Percentiles rank a stretch among this genome's conserved stretches.
Evolutionary conservation across 352 stramenopile species (phyloP).

Genomic region (Phytophthora idaei): DNA sequence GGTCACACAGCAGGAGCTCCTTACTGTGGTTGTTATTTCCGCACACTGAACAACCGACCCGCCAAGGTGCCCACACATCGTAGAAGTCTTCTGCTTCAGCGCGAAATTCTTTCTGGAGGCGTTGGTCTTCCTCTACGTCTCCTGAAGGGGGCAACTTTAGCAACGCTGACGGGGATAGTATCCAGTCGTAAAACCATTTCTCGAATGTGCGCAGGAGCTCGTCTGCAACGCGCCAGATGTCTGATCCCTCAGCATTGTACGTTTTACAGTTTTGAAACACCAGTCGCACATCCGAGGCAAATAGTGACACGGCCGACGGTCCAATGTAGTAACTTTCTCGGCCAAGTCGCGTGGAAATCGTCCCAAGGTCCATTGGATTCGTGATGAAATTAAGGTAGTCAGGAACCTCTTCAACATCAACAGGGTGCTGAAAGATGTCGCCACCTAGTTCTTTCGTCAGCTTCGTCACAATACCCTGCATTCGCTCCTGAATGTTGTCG

Average conservation of each 20-base stretch:
- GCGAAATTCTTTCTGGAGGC: conserved; percentile 66
- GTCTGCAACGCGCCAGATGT: conserved; percentile 80
- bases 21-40: conserved; percentile 79
- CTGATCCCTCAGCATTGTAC: conserved; percentile 84
- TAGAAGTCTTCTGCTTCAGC: conserved; percentile 65
- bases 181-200: conserved; percentile 89
- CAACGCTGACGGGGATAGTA: conserved; percentile 80
- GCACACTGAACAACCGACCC: conserved; percentile 80
- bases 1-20: conserved; percentile 81
- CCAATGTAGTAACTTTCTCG: conserved; percentile 87
- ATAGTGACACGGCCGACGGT: conserved; percentile 69
- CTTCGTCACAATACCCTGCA: conserved; percentile 81
- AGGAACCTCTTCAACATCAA: conserved; percentile 79
- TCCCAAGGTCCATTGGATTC: conserved; percentile 90
- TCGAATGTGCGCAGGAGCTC: conserved; percentile 80
- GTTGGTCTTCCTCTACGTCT: conserved; percentile 49
- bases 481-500: conserved; percentile 69
- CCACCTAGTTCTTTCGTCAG: conserved; percentile 83
- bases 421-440: conserved; percentile 82
- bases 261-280: conserved; percentile 90
- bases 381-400: conserved; percentile 89
- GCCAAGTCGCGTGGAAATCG: conserved; percentile 68
- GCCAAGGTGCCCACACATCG: conserved; percentile 79
- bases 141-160: conserved; percentile 67
- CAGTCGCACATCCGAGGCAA: conserved; percentile 83